Evolutionary conservation across 192 early-diverging fungal genomes (phyloP), one percentile per base, ranked within the genome.

Genomic region (Gamsiella multidivaricata): DNA sequence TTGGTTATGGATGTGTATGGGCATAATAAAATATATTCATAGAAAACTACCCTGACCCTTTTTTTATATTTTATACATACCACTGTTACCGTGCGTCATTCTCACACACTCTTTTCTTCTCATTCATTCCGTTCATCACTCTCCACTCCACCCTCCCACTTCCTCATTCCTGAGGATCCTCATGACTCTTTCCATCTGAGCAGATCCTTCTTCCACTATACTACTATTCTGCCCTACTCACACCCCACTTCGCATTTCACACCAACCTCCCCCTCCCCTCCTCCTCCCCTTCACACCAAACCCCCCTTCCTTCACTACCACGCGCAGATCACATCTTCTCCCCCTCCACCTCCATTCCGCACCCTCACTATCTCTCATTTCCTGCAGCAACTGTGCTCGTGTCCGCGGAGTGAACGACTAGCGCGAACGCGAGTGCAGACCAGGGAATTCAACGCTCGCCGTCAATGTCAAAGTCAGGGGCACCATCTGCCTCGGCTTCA

Each of bases 391-490:
- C 29, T 37, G 54, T 33, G 5, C 14, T 56, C 32, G 29, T 56
- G 34, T 36, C n/a, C 31, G 54, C 34, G 34, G 32, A 32, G 34
- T n/a, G n/a, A n/a, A n/a, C n/a, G 9, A 56, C 14, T 32, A 26
- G 34, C 45, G 23, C 56, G 33, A 37, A 29, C 39, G 14, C 47
- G 33, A 37, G 42, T 46, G 22, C 47, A 41, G 33, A 29, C 42
- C 34, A 12, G 26, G 53, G 17, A n/a, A n/a, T n/a, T n/a, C n/a
- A n/a, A n/a, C n/a, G n/a, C n/a, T n/a, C n/a, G n/a, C n/a, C 11
- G 39, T 49, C 59, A 17, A 78, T 78, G 74, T 69, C 66, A 62
- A 78, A 78, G 58, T 69, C 74, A 23, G 53, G 65, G 10, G 54
- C 54, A 7, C 59, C 65, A 9, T 78, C 74, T 10, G 53, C 49